Base-by-base conservation (phyloP, 2,329 filamentous ascomycete species). In the Ophiostoma perfectum region DNA sequence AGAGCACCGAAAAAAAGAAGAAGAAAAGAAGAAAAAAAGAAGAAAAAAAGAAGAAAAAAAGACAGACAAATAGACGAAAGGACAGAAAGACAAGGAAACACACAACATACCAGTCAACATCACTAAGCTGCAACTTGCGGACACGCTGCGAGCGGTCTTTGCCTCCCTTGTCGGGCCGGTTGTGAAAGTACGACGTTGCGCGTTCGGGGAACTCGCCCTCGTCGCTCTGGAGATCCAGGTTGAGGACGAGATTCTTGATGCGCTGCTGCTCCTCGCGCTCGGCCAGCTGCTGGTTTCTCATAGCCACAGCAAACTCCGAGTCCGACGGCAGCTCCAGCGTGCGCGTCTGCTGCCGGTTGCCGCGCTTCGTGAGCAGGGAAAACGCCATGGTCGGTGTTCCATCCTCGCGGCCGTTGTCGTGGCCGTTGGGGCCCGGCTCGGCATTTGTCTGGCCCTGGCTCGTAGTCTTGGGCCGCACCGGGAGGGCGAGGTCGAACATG, bases 231-330 rank as follows among this genome's bases (percentile, higher is more conserved):
- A 97, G 87, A 79, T 99, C 95, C 76, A 97, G 96, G 78, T 97
- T 98, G 73, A 99, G 83, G 67, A 99, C 95, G 63, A 99, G 84
- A 75, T 92, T 97, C 82, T 99, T 99, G 86, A 99, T 99, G 71
- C 95, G 91, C 78, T 97, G 93, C 78, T 99, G 94, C 78, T 99
- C 96, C 76, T 97, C 95, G 67, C 90, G 90, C 77, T 98, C 94
- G 2, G 93, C 94, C 79, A 96, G 91, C 77, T 97, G 93, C 80
- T 98, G 93, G 70, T 87, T 93, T 77, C 92, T 95, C 93, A 99
- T 95, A 60, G 95, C 95, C 72, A 98, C 86, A 5, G 95, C 95
- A 79, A 99, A 97, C 65, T 88, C 93, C 0, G 95, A 98, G 77
- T 99, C 91, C 1, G 94, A 89, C 9, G 91, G 91, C 64, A 98